Conservation (phyloP, 31 red algal genomes). For the Odonthalia washingtoniensis region DNA sequence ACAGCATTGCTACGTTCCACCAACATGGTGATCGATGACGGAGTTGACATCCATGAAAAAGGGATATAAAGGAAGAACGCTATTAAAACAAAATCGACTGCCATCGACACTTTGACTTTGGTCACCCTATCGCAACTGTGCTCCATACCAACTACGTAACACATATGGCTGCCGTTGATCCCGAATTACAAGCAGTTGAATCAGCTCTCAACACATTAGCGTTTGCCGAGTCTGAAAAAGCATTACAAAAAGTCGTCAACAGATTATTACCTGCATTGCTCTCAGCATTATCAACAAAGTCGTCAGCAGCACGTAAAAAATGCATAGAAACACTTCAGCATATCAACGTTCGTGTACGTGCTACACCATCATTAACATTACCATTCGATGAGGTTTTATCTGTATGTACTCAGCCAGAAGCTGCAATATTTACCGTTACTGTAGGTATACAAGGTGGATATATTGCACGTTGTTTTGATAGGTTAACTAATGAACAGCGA, state of each 20-base stretch:
- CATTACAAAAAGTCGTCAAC: conserved; percentile 56
- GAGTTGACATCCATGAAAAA: too few relatives aligned
- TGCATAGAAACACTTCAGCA: conserved; percentile 68
- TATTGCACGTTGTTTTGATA: conserved; percentile 54
- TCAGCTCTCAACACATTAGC: conserved; percentile 63
- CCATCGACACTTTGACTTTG: too few relatives aligned
- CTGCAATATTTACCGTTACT: conserved; percentile 55
- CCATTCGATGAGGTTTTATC: conserved; percentile 44
- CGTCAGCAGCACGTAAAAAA: conserved; percentile 54
- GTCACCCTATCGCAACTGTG: too few relatives aligned
- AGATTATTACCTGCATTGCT: conserved; percentile 70
- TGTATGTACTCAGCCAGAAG: conserved; percentile 41
- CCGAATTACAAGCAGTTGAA: conserved; percentile 67
- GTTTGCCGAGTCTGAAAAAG: conserved; percentile 54
- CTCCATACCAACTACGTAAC: too few relatives aligned
- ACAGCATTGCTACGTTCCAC: too few relatives aligned
- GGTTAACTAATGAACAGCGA: conserved; percentile 11
- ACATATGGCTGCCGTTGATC: conserved; percentile 16
- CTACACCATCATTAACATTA: conserved; percentile 38
- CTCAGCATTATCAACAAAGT: conserved; percentile 60
- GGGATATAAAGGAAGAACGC: too few relatives aligned
- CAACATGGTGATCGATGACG: too few relatives aligned
- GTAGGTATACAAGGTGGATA: conserved; percentile 74
- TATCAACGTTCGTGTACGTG: conserved; percentile 74
- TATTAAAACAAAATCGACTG: too few relatives aligned